Percentiles rank a stretch among this genome's conserved stretches.
These are phyloP conservation scores for Macrocybe gigantea DNA, from an alignment of 768 basidiomycete species.

Conservation along the genomic window DNA sequence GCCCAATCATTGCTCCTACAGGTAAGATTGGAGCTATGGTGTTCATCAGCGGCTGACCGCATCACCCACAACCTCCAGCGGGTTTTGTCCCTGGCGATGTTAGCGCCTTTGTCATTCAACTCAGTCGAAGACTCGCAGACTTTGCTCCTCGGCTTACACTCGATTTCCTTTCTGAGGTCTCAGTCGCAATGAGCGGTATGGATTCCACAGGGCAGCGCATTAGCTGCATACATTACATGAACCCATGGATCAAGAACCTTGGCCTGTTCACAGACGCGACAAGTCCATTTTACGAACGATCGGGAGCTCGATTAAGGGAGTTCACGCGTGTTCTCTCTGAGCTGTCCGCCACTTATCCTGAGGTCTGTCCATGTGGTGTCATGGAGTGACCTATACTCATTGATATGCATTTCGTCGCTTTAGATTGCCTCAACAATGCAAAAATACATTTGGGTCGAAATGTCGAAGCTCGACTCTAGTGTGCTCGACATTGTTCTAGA, in stretches of 20 bases:
- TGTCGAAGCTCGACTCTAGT: constrained; percentile 61
- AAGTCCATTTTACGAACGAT: constrained; percentile 60
- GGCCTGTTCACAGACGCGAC: constrained; percentile 65
- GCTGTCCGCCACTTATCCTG: constrained; percentile 63
- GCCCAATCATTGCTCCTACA: constrained; percentile 63
- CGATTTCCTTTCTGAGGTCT: constrained; percentile 86
- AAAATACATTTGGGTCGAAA: constrained; percentile 70
- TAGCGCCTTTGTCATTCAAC: constrained; percentile 49
- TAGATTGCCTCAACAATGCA: constrained; percentile 67
- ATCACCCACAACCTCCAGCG: constrained; percentile 28
- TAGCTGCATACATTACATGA: constrained; percentile 74
- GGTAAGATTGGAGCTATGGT: constrained; percentile 31
- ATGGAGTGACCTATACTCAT: background rate
- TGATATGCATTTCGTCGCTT: constrained; percentile 5
- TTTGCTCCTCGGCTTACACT: constrained; percentile 81
- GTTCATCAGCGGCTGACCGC: too few relatives aligned
- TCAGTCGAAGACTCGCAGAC: constrained; percentile 68
- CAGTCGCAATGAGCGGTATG: constrained; percentile 54
- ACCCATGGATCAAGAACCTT: constrained; percentile 86
- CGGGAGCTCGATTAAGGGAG: constrained; percentile 72
- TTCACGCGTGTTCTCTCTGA: constrained; percentile 77
- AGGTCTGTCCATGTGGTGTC: constrained; percentile 36
- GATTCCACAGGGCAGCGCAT: constrained; percentile 51
- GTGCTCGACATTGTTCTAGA: constrained; percentile 72
- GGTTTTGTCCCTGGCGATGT: constrained; percentile 68